phyloP scores from a whole-genome alignment of 2,329 filamentous ascomycete genomes.

The Diatrype stigma region DNA sequence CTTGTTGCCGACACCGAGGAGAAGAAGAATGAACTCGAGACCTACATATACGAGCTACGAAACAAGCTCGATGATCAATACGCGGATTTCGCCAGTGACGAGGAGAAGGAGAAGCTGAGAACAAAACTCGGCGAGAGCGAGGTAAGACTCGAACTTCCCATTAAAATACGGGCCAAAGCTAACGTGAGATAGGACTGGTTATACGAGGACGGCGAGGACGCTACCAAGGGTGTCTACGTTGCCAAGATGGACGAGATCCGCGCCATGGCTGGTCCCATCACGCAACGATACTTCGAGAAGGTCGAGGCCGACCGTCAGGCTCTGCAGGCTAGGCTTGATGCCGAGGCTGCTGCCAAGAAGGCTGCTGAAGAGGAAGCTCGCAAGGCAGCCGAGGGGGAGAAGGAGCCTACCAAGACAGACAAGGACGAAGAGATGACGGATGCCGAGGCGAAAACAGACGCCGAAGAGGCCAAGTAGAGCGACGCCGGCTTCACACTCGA shows the following conservation, averaged over 20 bases:
- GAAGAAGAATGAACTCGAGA: constrained; percentile 99
- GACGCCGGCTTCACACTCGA: no score
- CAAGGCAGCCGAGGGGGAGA: constrained; percentile 50
- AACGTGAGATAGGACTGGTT: constrained; percentile 78
- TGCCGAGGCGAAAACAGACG: constrained; percentile 52
- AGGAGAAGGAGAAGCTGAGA: constrained; percentile 85
- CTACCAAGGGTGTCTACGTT: constrained; percentile 88
- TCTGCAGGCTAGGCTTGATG: constrained; percentile 70
- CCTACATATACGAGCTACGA: constrained; percentile 93
- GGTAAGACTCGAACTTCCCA: constrained; percentile 54
- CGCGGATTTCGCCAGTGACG: constrained; percentile 80
- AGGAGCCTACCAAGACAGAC: constrained; percentile 35
- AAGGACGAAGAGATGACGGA: constrained; percentile 63
- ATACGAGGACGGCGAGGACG: constrained; percentile 94
- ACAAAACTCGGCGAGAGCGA: constrained; percentile 79
- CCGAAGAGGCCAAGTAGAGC: constrained; percentile 37
- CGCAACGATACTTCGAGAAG: constrained; percentile 94
- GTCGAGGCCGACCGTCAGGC: constrained; percentile 80
- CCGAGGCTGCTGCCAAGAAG: constrained; percentile 74
- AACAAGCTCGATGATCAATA: constrained; percentile 94
- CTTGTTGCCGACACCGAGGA: constrained; percentile 96
- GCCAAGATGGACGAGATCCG: constrained; percentile 96
- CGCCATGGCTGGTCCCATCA: constrained; percentile 82
- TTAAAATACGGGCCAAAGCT: constrained; percentile 8
- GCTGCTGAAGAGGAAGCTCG: constrained; percentile 51